phyloP scores from a whole-genome alignment of 352 stramenopile species.

The Pythium pectinolyticum region DNA sequence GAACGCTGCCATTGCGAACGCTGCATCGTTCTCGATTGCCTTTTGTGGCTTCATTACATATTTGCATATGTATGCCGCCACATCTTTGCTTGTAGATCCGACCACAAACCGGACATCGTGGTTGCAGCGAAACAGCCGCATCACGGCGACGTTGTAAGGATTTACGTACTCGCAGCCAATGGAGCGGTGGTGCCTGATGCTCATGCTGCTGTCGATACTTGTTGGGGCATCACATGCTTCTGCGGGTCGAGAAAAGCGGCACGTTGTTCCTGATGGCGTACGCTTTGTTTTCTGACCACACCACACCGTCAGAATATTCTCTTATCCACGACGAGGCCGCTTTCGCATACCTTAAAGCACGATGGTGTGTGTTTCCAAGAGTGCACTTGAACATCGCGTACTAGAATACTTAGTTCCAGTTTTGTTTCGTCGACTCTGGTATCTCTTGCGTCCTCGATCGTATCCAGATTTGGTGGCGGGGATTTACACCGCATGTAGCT shows the following conservation, averaged over 20 bases:
- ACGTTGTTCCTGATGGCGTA: background rate
- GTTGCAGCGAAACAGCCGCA: constrained; percentile 8
- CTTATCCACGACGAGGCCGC: too few relatives aligned
- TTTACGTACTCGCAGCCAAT: constrained; percentile 20
- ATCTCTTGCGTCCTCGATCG: too few relatives aligned
- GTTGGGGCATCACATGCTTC: background rate
- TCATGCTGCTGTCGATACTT: background rate
- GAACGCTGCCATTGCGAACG: background rate
- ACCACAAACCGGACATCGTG: constrained; percentile 11
- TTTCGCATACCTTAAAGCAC: background rate
- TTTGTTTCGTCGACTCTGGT: too few relatives aligned
- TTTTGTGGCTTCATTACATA: constrained; percentile 17
- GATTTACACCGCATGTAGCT: too few relatives aligned
- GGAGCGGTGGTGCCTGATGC: background rate
- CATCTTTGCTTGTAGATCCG: background rate
- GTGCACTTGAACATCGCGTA: too few relatives aligned
- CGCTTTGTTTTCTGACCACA: background rate
- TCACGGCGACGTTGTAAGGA: constrained; percentile 1
- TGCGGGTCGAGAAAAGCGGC: constrained; percentile 1
- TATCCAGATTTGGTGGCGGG: too few relatives aligned
- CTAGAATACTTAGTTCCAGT: too few relatives aligned
- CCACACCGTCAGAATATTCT: background rate
- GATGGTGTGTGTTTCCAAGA: background rate
- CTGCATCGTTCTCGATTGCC: constrained; percentile 8
- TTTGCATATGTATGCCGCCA: constrained; percentile 17